phyloP scores from a whole-genome alignment of 768 basidiomycete genomes.

The Russula lepida region DNA sequence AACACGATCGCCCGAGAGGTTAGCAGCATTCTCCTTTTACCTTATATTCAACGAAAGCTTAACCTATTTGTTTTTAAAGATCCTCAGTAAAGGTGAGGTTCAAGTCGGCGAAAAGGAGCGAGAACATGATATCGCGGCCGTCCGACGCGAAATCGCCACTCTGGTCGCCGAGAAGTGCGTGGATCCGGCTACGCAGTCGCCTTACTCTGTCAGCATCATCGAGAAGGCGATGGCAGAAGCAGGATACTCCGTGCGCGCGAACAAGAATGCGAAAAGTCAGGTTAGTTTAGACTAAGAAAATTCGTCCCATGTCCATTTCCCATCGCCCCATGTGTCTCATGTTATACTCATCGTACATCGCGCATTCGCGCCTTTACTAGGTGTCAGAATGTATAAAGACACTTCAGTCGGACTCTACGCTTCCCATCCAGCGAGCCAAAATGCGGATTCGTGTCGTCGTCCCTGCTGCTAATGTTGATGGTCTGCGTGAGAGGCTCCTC shows the following conservation, averaged over 20 bases:
- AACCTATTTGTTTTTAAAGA: too few relatives aligned
- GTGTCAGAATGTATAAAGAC: constrained; percentile 84
- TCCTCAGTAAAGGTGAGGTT: constrained; percentile 90
- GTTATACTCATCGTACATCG: neutral
- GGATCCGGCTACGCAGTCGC: constrained; percentile 80
- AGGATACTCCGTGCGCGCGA: constrained; percentile 81
- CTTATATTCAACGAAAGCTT: too few relatives aligned
- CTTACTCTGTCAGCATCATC: constrained; percentile 91
- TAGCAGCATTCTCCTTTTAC: too few relatives aligned
- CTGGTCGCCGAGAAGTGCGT: constrained; percentile 94
- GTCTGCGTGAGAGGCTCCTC: constrained; percentile 60
- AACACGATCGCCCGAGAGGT: constrained; percentile 78
- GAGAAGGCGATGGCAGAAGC: constrained; percentile 97
- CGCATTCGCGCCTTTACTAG: constrained; percentile 33
- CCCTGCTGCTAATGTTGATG: constrained; percentile 54
- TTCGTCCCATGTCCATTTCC: too few relatives aligned
- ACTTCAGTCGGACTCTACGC: constrained; percentile 71
- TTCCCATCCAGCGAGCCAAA: constrained; percentile 86
- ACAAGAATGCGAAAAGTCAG: constrained; percentile 93
- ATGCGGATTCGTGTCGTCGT: constrained; percentile 87
- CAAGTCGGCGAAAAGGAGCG: constrained; percentile 98
- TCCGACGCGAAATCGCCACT: constrained; percentile 86
- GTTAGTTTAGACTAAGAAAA: too few relatives aligned
- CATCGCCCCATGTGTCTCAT: neutral
- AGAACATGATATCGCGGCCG: constrained; percentile 70